Evolutionary conservation across 352 stramenopile species (phyloP).

Genomic region (Thalassiosira hispida): DNA sequence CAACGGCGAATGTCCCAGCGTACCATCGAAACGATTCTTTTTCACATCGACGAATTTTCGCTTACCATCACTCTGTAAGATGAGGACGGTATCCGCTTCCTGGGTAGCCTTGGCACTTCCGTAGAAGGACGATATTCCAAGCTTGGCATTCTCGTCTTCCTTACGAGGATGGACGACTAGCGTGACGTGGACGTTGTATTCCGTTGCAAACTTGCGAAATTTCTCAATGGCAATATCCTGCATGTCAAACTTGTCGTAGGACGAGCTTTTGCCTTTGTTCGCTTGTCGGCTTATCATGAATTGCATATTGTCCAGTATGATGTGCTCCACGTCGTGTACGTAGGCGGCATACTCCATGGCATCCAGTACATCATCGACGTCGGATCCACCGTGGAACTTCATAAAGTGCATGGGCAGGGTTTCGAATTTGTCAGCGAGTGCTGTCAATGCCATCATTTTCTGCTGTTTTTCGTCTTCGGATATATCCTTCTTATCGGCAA

Average conservation of each 20-base stretch:
- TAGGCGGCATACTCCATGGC: conserved; percentile 98
- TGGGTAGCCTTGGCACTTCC: conserved; percentile 98
- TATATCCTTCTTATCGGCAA: conserved; percentile 75
- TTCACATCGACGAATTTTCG: conserved; percentile 94
- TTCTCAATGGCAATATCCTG: conserved; percentile 96
- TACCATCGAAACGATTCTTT: conserved; percentile 86
- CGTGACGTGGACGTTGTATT: conserved; percentile 97
- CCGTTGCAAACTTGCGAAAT: conserved; percentile 94
- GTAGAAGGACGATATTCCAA: conserved; percentile 95
- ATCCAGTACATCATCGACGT: conserved; percentile 93
- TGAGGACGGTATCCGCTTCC: conserved; percentile 99
- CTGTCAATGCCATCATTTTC: conserved; percentile 55
- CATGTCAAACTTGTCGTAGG: conserved; percentile 87
- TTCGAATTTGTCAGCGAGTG: conserved; percentile 88
- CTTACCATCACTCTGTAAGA: conserved; percentile 90
- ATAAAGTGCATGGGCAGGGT: conserved; percentile 97
- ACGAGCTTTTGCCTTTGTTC: conserved; percentile 27
- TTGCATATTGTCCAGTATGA: conserved; percentile 99
- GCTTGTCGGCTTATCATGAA: conserved; percentile 95
- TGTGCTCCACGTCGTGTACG: conserved; percentile 97
- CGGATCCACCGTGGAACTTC: conserved; percentile 96
- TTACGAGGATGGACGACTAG: conserved; percentile 99
- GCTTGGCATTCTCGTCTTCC: conserved; percentile 90
- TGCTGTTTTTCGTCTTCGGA: conserved; percentile 59
- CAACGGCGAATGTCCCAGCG: conserved; percentile 64